Base-by-base conservation (phyloP, 1,284 basidiomycete species). In the Naganishia sp. region DNA sequence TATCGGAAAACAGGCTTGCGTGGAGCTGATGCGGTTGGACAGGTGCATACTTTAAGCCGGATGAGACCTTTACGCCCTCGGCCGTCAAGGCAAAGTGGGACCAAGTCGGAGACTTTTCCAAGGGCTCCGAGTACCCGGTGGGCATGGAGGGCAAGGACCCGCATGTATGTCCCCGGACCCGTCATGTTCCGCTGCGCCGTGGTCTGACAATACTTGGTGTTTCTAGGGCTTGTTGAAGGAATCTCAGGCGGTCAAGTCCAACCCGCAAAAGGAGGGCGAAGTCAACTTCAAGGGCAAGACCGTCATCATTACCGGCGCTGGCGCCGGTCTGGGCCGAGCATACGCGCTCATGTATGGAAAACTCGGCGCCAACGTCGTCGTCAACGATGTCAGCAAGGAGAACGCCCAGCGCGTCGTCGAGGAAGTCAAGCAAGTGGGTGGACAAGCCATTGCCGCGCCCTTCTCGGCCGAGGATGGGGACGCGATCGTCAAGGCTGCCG, bases 321-420 rank as follows among this genome's bases (percentile, higher is more conserved):
- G 94, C 49, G 90, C 89, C 39, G 94, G 94, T 66, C 87, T 99
- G 42, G 96, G 96, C 31, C 88, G 94, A 54, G 87, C 88, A 5
- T 97, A 99, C 77, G 91, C 96, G 0, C 83, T 89, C 66, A 90
- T 96, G 88, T 99, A 90, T 75, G 92, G 85, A 49, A 87, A 86
- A 69, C 85, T 94, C 5, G 96, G 96, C 39, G 95, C 93, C 25
- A 98, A 97, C 75, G 91, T 99, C 43, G 91, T 99, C 49, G 87
- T 99, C 68, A 99, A 99, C 79, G 96, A 99, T 77, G 89, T 99
- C 66, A 91, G 84, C 75, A 89, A 90, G 75, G 90, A 91, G 74
- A 88, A 86, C 25, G 94, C 94, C 11, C 85, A 86, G 48, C 81
- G 85, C 15, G 94, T 99, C 6, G 93, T 93, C 28, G 85, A 89